Conservation (phyloP, 345 rosid species). For the Moricandia arvensis region DNA sequence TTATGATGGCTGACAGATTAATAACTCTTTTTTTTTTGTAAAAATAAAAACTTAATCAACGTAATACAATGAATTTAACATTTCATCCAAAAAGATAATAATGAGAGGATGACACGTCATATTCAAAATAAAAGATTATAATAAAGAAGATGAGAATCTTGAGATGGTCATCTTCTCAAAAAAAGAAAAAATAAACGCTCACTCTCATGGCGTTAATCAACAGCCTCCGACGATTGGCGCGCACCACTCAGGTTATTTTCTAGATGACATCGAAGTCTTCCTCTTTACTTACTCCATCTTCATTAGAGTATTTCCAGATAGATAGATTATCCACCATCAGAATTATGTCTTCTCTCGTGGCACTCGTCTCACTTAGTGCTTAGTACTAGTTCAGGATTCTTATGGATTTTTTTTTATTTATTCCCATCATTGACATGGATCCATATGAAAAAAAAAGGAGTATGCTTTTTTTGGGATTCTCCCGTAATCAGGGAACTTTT, state of each 20-base stretch:
- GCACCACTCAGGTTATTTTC: slow-evolving; percentile 26
- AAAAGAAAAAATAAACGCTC: not conserved
- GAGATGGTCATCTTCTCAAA: not conserved
- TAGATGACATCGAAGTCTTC: too few species aligned
- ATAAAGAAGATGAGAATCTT: not conserved
- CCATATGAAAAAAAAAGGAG: not conserved
- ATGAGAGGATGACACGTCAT: too few species aligned
- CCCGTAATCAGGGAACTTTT: not conserved
- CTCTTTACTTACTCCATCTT: too few species aligned
- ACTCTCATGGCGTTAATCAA: slow-evolving; percentile 26
- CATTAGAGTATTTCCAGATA: too few species aligned
- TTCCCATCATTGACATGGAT: slow-evolving; percentile 5
- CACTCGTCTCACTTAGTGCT: not conserved
- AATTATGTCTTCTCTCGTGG: not conserved
- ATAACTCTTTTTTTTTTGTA: too few species aligned
- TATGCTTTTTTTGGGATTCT: slow-evolving; percentile 10
- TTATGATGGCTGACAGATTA: too few species aligned
- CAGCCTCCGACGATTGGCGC: slow-evolving; percentile 35
- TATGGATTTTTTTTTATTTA: not conserved
- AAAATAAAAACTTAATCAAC: too few species aligned
- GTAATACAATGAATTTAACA: too few species aligned
- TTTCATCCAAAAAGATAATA: too few species aligned
- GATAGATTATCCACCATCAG: not conserved
- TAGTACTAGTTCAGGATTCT: slow-evolving; percentile 5
- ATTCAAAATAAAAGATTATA: not conserved